A percentile compares a stretch with the other conserved stretches of the same genome.
phyloP scores from a whole-genome alignment of 306 rosid species.

The Acacia confusa region DNA sequence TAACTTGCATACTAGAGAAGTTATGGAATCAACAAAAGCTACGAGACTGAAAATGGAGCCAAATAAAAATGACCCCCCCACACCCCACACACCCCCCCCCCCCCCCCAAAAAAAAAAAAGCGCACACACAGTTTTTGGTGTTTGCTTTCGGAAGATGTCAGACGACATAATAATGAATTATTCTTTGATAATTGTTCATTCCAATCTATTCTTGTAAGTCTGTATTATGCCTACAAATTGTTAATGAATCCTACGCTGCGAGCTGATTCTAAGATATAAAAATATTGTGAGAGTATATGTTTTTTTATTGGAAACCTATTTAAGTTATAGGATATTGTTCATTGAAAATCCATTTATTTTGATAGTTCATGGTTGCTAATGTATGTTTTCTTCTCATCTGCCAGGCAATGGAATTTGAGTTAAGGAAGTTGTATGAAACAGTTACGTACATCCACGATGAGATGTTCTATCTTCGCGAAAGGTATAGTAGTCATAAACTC shows the following conservation, averaged over 20 bases:
- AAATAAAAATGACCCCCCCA: neutral
- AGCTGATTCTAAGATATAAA: neutral
- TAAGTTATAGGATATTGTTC: neutral
- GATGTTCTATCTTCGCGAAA: constrained; percentile 96
- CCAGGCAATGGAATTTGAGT: constrained; percentile 83
- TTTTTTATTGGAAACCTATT: constrained; percentile 9
- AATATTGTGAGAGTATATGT: neutral
- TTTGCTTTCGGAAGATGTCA: neutral
- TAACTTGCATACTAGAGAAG: constrained; percentile 26
- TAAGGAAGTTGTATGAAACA: constrained; percentile 71
- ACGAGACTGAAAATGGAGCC: constrained; percentile 17
- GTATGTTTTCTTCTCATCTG: constrained; percentile 30
- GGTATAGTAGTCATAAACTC: constrained; percentile 45
- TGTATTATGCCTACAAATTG: constrained; percentile 21
- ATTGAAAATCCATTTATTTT: constrained; percentile 9
- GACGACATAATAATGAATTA: neutral
- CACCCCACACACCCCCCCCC: no score
- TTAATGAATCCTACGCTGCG: neutral
- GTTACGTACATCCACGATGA: constrained; percentile 81
- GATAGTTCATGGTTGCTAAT: constrained; percentile 14
- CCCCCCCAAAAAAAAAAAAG: no score
- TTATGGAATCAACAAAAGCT: constrained; percentile 1
- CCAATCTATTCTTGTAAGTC: neutral
- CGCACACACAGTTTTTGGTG: neutral
- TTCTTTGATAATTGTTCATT: constrained; percentile 4